Evolutionary conservation across 2,329 filamentous ascomycete species (phyloP).

Genomic region (Xylaria sp.): DNA sequence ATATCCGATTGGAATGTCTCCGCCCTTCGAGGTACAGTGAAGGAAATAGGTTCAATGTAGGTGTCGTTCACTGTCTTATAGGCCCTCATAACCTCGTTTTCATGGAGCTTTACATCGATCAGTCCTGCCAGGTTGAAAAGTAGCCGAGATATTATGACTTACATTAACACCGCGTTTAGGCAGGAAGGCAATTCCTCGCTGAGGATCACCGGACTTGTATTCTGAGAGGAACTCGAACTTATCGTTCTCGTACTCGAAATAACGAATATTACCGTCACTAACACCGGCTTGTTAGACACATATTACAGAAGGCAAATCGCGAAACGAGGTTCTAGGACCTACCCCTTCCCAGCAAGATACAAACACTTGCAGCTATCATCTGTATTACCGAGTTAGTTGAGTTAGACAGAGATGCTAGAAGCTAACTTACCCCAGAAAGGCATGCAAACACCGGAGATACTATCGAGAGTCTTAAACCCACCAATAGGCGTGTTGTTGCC

Average conservation of each 20-base stretch:
- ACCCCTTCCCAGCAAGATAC: slow-evolving; percentile 97
- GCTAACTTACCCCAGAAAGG: slow-evolving; percentile 84
- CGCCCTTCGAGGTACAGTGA: slow-evolving; percentile 90
- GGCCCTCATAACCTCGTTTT: slow-evolving; percentile 92
- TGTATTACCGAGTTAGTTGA: slow-evolving; percentile 37
- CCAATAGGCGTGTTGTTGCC: slow-evolving; percentile 84
- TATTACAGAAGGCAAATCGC: slow-evolving; percentile 11
- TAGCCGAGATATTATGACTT: slow-evolving; percentile 33
- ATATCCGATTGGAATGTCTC: slow-evolving; percentile 98
- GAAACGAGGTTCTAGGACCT: slow-evolving; percentile 41
- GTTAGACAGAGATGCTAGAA: background rate
- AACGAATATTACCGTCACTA: slow-evolving; percentile 97
- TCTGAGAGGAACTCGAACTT: slow-evolving; percentile 97
- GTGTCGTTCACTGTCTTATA: slow-evolving; percentile 96
- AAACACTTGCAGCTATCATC: slow-evolving; percentile 92
- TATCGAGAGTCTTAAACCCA: slow-evolving; percentile 88
- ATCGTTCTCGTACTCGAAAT: slow-evolving; percentile 98
- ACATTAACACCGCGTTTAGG: slow-evolving; percentile 94
- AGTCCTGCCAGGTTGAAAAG: slow-evolving; percentile 1
- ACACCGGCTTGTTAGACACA: slow-evolving; percentile 28
- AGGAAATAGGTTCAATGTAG: slow-evolving; percentile 96
- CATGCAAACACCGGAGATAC: slow-evolving; percentile 97
- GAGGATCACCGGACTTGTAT: slow-evolving; percentile 95
- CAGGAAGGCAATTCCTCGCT: slow-evolving; percentile 91
- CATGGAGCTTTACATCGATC: slow-evolving; percentile 66